phyloP scores from a whole-genome alignment of 108 stramenopile species.

The Bacterosira constricta region DNA sequence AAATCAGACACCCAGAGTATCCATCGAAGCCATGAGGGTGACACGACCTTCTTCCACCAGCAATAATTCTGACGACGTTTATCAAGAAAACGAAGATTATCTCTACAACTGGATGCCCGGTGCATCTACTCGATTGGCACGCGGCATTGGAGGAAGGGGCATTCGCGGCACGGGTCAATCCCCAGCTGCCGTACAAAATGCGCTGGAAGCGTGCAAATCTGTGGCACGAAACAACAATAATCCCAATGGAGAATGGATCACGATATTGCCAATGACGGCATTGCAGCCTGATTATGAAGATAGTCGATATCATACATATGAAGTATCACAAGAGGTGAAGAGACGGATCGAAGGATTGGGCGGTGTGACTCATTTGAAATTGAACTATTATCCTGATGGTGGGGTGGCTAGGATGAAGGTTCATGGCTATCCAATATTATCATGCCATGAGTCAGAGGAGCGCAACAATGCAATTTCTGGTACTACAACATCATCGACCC shows the following conservation, averaged over 20 bases:
- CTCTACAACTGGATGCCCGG: slow-evolving; percentile 58
- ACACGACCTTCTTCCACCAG: background rate
- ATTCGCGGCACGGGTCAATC: slow-evolving; percentile 70
- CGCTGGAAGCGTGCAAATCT: slow-evolving; percentile 52
- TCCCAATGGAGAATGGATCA: slow-evolving; percentile 53
- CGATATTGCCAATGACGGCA: slow-evolving; percentile 62
- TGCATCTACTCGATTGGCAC: slow-evolving; percentile 51
- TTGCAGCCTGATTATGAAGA: slow-evolving; percentile 81
- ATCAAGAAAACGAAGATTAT: slow-evolving; percentile 10
- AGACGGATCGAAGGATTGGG: slow-evolving; percentile 21
- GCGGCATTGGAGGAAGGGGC: slow-evolving; percentile 55
- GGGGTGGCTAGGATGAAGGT: slow-evolving; percentile 87
- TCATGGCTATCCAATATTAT: slow-evolving; percentile 46
- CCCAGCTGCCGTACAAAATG: slow-evolving; percentile 53
- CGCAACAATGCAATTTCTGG: too few species aligned
- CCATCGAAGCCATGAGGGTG: slow-evolving; percentile 61
- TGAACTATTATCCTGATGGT: slow-evolving; percentile 90
- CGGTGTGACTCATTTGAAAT: slow-evolving; percentile 40
- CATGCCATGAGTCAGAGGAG: too few species aligned
- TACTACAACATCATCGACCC: background rate
- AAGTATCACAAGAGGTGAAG: slow-evolving; percentile 18
- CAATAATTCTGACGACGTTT: background rate
- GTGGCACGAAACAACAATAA: slow-evolving; percentile 15
- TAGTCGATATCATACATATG: slow-evolving; percentile 74
- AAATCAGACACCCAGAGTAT: slow-evolving; percentile 83